Percentiles rank a stretch among this genome's conserved stretches.
Conservation (phyloP, 2,329 filamentous ascomycete genomes). For the Xylariaceae sp. region DNA sequence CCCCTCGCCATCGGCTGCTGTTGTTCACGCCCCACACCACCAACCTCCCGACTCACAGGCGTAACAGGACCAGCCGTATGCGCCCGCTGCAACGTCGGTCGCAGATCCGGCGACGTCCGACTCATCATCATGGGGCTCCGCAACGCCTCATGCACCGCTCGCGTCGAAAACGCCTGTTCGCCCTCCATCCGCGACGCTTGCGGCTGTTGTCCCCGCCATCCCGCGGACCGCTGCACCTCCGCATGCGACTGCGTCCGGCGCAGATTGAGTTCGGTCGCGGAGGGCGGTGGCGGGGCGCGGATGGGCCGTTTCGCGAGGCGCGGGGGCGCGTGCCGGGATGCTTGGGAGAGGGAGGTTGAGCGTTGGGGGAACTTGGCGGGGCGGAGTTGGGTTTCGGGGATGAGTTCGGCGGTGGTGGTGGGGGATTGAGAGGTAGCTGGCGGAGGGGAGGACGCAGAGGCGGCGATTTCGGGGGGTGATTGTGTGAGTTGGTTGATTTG, state of each 20-base stretch:
- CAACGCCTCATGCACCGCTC: too few species aligned
- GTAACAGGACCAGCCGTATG: background rate
- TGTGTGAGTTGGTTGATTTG: background rate
- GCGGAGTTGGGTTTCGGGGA: background rate
- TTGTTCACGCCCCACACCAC: too few species aligned
- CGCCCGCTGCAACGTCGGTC: too few species aligned
- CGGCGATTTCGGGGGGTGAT: background rate
- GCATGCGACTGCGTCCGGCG: constrained; percentile 25
- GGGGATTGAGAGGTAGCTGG: background rate
- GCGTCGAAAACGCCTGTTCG: background rate
- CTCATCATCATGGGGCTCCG: too few species aligned
- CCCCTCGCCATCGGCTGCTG: too few species aligned
- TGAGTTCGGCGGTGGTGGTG: background rate
- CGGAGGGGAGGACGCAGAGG: background rate
- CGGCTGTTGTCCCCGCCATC: constrained; percentile 16
- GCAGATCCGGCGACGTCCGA: too few species aligned
- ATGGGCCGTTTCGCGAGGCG: background rate
- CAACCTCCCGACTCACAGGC: background rate
- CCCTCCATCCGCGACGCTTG: background rate
- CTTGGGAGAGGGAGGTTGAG: constrained; percentile 18
- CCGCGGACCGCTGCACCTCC: constrained; percentile 14
- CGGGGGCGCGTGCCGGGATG: constrained; percentile 12
- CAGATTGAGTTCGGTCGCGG: constrained; percentile 14
- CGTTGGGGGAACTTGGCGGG: constrained; percentile 14
- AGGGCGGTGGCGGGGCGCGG: background rate